Percentiles rank a stretch among this genome's conserved stretches.
These are phyloP conservation scores for Ogataea nitratoaversa DNA, from an alignment of 805 yeast species.

Conservation along the genomic window DNA sequence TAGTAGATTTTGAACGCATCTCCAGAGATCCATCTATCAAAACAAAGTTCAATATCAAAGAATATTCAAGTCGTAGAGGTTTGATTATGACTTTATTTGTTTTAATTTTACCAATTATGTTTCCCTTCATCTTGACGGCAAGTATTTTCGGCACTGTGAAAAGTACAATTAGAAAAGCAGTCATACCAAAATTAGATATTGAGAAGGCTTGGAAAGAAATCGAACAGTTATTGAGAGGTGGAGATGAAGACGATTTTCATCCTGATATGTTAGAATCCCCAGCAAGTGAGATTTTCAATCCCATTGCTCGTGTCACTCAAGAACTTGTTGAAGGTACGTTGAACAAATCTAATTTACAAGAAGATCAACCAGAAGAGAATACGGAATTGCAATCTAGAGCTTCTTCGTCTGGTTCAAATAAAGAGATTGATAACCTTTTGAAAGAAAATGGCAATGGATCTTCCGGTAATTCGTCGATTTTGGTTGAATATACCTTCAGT, in stretches of 20 bases:
- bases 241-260: not conserved
- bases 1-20: constrained; percentile 47
- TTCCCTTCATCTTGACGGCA: constrained; percentile 23
- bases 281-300: constrained; percentile 7
- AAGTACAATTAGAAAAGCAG: constrained; percentile 18
- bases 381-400: not conserved
- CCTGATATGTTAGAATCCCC: constrained; percentile 1
- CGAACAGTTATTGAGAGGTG: constrained; percentile 4
- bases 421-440: no score
- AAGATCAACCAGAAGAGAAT: not conserved
- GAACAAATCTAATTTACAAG: constrained; percentile 5
- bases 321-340: constrained; percentile 26
- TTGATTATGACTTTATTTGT: constrained; percentile 6
- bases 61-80: constrained; percentile 7
- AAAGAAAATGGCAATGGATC: no score
- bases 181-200: constrained; percentile 12
- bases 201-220: constrained; percentile 8
- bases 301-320: constrained; percentile 24
- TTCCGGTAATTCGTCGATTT: no score
- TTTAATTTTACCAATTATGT: constrained; percentile 14
- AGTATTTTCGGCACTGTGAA: constrained; percentile 24
- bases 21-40: constrained; percentile 7
- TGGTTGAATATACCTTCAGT: constrained; percentile 5
- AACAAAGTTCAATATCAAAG: constrained; percentile 3
- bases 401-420: not conserved